Percentiles rank a stretch among this genome's conserved stretches.
Conservation (phyloP, 2,329 filamentous ascomycete genomes). For the Raffaelea arxii region DNA sequence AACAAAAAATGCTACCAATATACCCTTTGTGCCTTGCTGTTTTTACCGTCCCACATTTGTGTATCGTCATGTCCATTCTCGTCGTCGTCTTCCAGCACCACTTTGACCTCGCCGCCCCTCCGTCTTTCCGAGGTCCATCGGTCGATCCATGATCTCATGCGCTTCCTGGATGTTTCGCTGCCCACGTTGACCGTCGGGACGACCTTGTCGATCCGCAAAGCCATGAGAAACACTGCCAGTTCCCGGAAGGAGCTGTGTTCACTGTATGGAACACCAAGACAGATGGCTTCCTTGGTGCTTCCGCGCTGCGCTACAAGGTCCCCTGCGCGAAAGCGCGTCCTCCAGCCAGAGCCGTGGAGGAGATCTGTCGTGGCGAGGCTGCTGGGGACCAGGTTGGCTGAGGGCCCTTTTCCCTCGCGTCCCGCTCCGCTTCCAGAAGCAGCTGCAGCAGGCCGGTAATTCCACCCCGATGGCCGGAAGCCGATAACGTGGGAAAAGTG, state of each 20-base stretch:
- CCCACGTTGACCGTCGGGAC: conserved; percentile 87
- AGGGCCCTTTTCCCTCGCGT: conserved; percentile 43
- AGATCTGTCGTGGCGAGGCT: conserved; percentile 39
- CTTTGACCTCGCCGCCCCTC: conserved; percentile 40
- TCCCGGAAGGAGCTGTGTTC: conserved; percentile 95
- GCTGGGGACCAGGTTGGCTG: conserved; percentile 39
- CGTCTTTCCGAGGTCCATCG: conserved; percentile 50
- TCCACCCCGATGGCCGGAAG: conserved; percentile 91
- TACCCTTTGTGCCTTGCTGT: conserved; percentile 27
- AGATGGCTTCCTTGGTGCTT: conserved; percentile 71
- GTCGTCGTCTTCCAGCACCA: conserved; percentile 29
- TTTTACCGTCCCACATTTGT: conserved; percentile 29
- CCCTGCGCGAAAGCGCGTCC: conserved; percentile 56
- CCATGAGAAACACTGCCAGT: conserved; percentile 85
- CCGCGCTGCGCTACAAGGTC: conserved; percentile 78
- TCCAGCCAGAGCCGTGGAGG: conserved; percentile 59
- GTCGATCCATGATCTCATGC: conserved; percentile 58
- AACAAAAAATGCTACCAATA: conserved; percentile 24
- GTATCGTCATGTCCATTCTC: conserved; percentile 16
- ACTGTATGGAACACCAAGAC: conserved; percentile 89
- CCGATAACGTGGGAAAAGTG: conserved; percentile 82
- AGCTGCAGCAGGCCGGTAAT: conserved; percentile 64
- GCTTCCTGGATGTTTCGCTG: conserved; percentile 43
- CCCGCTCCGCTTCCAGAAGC: conserved; percentile 34
- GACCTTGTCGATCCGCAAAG: conserved; percentile 75